Evolutionary conservation across 2,329 filamentous ascomycete genomes (phyloP), one percentile per base, ranked within the genome.

Genomic region (Periconia sp.): DNA sequence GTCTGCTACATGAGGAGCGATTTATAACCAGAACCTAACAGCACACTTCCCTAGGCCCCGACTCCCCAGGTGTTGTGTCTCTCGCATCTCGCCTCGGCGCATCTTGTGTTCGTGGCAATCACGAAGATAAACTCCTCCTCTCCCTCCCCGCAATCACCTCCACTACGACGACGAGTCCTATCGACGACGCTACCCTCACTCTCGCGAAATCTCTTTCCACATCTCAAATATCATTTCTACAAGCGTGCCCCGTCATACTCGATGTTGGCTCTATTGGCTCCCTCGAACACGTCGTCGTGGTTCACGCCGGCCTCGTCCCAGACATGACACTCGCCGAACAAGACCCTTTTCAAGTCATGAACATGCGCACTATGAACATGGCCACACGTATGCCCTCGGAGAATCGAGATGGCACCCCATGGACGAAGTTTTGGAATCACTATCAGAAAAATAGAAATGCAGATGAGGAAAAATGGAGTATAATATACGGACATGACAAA

Each of bases 41-140:
- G 61, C 52, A 41, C 18, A 13, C 2, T 13, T 37, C 33, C 27
- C 1, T 35, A 64, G 68, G 93, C 0, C 91, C 92, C 11, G 87
- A 96, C 74, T 93, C 90, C 31, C 66, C 81, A 1, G 91, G 87
- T 37, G 90, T 96, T 1, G 81, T 97, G 45, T 84, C 88, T 53
- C 79, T 92, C 41, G 87, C 91, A 37, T 89, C 91, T 70, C 75
- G 82, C 14, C 76, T 93, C 37, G 83, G 84, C 47, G 92, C 93
- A 19, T 90, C 87, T 30, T 90, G 86, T 57, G 91, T 97, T 9
- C 87, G 93, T 47, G 94, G 94, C 17, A 97, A 97, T 74, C 90
- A 96, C 75, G 94, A 99, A 71, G 92, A 97, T 71, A 83, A 86
- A 19, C 81, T 97, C 18, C 81, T 97, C n/a, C 81, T 88, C 9